Evolutionary conservation across 2,329 filamentous ascomycete species (phyloP).

Genomic region (Magnaporthiopsis rhizophila): DNA sequence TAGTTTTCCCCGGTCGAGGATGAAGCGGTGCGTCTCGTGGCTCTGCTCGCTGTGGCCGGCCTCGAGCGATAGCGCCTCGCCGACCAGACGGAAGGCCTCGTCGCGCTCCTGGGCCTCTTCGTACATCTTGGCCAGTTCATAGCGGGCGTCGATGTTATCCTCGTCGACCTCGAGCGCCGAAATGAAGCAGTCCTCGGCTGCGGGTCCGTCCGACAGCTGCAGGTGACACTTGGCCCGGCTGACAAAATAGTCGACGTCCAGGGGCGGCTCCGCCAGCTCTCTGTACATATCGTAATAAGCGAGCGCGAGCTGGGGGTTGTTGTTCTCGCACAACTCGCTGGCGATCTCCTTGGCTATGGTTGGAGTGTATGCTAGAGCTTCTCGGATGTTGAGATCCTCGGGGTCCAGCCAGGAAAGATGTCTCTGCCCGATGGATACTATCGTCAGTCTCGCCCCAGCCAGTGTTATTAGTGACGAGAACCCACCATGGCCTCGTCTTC

Average conservation of each 20-base stretch:
- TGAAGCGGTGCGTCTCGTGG: constrained; percentile 11
- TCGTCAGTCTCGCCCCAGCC: not conserved
- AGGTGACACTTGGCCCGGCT: constrained; percentile 63
- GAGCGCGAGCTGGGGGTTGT: constrained; percentile 34
- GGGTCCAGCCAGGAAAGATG: constrained; percentile 67
- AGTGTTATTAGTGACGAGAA: not conserved
- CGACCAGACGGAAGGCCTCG: constrained; percentile 68
- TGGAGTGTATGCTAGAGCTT: constrained; percentile 56
- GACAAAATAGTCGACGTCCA: constrained; percentile 42
- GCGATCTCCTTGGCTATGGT: constrained; percentile 70
- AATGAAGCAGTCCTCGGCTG: constrained; percentile 72
- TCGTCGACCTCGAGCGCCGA: constrained; percentile 65
- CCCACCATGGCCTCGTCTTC: constrained; percentile 58
- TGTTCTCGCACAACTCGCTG: constrained; percentile 34
- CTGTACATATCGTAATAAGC: constrained; percentile 49
- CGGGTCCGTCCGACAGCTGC: constrained; percentile 50
- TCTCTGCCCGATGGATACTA: constrained; percentile 11
- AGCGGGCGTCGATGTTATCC: constrained; percentile 65
- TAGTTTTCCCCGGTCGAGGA: constrained; percentile 15
- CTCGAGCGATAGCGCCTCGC: constrained; percentile 63
- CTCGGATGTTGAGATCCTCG: constrained; percentile 39
- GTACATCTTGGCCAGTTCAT: constrained; percentile 77
- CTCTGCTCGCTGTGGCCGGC: constrained; percentile 28
- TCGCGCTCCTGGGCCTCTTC: constrained; percentile 66
- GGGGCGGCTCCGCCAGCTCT: constrained; percentile 32